Percentiles rank a stretch among this genome's conserved stretches.
These are phyloP conservation scores for Citrus cavaleriei DNA, from an alignment of 345 rosid genomes.

Conservation along the genomic window DNA sequence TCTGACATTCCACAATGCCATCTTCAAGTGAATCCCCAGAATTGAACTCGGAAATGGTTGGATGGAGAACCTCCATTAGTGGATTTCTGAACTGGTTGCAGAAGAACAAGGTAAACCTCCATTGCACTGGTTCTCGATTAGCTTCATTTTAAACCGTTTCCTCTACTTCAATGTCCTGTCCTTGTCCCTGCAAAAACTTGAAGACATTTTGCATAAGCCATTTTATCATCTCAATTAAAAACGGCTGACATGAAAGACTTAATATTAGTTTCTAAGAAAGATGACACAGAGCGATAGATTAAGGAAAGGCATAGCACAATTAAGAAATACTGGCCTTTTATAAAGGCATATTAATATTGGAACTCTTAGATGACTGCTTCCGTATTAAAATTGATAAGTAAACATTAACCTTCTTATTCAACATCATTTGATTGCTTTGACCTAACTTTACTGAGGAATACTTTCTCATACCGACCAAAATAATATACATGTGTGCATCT, in stretches of 20 bases:
- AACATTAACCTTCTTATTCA: not conserved
- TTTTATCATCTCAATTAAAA: not conserved
- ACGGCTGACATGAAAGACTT: not conserved
- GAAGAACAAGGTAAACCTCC: conserved; percentile 16
- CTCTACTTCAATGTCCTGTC: not conserved
- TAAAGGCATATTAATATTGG: not conserved
- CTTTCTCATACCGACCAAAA: not conserved
- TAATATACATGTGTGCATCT: not conserved
- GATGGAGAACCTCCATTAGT: not conserved
- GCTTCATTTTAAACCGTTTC: not conserved
- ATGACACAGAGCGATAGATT: not conserved
- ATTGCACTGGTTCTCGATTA: not conserved
- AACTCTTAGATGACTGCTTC: not conserved
- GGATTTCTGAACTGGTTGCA: conserved; percentile 10
- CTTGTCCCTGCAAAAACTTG: not conserved
- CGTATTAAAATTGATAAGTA: not conserved
- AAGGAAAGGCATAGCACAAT: not conserved
- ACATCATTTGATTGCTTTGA: not conserved
- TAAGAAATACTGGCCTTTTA: not conserved
- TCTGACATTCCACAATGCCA: conserved; percentile 3
- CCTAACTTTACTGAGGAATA: not conserved
- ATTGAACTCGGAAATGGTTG: not conserved
- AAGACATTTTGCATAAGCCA: not conserved
- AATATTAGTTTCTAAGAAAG: not conserved
- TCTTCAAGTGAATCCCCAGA: conserved; percentile 2